A percentile compares a stretch with the other conserved stretches of the same genome.
Conservation (phyloP, 345 rosid genomes). For the Acer saccharum region DNA sequence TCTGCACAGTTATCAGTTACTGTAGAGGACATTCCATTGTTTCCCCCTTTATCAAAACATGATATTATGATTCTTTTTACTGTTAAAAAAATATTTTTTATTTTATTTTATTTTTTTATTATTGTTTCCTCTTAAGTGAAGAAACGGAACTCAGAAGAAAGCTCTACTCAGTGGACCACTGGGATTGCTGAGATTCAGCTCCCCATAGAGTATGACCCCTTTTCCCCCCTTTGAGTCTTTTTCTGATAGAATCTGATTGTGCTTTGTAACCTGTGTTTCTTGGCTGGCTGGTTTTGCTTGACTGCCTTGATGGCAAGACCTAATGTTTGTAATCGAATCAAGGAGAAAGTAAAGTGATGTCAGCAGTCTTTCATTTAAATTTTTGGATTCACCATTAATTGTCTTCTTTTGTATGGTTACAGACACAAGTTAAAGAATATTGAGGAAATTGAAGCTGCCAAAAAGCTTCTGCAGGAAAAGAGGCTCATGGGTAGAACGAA, state of each 20-base stretch:
- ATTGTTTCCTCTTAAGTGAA: constrained; percentile 58
- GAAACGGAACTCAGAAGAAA: constrained; percentile 86
- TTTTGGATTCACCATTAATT: not conserved
- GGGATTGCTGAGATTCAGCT: constrained; percentile 98
- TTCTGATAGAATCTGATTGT: constrained; percentile 5
- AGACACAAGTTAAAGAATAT: no score
- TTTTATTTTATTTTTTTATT: not conserved
- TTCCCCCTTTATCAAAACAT: not conserved
- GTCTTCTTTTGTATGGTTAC: no score
- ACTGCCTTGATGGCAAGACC: not conserved
- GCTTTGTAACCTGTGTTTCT: not conserved
- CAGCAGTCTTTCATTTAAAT: not conserved
- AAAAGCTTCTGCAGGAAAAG: no score
- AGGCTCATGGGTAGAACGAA: constrained; percentile 39
- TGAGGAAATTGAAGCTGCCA: no score
- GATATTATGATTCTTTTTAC: not conserved
- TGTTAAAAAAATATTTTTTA: not conserved
- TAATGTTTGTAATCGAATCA: not conserved
- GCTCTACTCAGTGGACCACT: constrained; percentile 99
- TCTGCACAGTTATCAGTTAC: not conserved
- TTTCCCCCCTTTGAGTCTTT: not conserved
- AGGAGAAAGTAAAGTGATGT: not conserved
- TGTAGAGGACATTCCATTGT: not conserved
- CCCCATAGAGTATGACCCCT: constrained; percentile 74
- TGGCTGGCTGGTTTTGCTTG: constrained; percentile 13